Evolutionary conservation across 2,329 filamentous ascomycete genomes (phyloP).

Genomic region (Diaporthe caulivora): DNA sequence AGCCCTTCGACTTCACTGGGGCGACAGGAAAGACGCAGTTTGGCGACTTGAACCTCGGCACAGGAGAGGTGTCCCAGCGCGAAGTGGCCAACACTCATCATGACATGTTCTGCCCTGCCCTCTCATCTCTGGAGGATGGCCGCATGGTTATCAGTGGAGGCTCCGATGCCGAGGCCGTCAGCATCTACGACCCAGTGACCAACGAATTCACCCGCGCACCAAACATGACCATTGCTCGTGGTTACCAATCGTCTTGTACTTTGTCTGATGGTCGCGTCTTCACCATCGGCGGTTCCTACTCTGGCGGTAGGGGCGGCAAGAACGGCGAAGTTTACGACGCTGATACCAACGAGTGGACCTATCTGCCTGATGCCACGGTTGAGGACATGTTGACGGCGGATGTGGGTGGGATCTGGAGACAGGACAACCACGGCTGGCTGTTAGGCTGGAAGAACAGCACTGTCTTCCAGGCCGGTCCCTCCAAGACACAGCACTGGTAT

Average conservation of each 20-base stretch:
- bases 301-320: slow-evolving; percentile 62
- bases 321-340: slow-evolving; percentile 68
- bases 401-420: slow-evolving; percentile 54
- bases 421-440: slow-evolving; percentile 68
- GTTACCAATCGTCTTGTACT: slow-evolving; percentile 65
- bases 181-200: slow-evolving; percentile 58
- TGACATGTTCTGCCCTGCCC: slow-evolving; percentile 71
- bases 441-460: slow-evolving; percentile 59
- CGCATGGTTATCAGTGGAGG: slow-evolving; percentile 66
- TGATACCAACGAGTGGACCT: slow-evolving; percentile 58
- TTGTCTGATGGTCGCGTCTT: slow-evolving; percentile 67
- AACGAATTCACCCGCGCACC: slow-evolving; percentile 54
- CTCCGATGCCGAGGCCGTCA: slow-evolving; percentile 3
- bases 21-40: slow-evolving; percentile 42
- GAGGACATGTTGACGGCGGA: slow-evolving; percentile 64
- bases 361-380: slow-evolving; percentile 56
- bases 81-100: slow-evolving; percentile 57
- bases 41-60: slow-evolving; percentile 38
- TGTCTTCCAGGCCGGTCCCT: slow-evolving; percentile 67
- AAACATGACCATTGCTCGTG: slow-evolving; percentile 60
- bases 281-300: slow-evolving; percentile 67
- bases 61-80: slow-evolving; percentile 46
- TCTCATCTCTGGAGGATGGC: slow-evolving; percentile 61
- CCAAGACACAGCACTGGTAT: slow-evolving; percentile 69
- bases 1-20: slow-evolving; percentile 40